Conservation (phyloP, 306 rosid genomes). For the Corylus avellana region DNA sequence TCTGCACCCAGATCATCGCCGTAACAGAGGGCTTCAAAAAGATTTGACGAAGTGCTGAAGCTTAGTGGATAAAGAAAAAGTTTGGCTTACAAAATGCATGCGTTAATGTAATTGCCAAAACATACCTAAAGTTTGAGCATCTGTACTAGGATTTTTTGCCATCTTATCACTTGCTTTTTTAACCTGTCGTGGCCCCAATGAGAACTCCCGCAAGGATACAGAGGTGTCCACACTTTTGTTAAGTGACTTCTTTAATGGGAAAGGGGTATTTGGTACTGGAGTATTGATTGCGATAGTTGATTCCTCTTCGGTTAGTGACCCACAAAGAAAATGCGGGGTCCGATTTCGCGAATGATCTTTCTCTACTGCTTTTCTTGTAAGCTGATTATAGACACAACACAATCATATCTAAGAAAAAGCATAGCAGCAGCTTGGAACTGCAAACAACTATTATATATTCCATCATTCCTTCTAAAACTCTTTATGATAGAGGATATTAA, state of each 20-base stretch:
- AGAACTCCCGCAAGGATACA: constrained; percentile 48
- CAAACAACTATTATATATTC: neutral
- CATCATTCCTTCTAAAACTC: neutral
- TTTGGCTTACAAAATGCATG: constrained; percentile 12
- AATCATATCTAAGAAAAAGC: constrained; percentile 18
- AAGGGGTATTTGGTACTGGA: constrained; percentile 45
- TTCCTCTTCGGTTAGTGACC: constrained; percentile 62
- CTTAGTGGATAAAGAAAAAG: constrained; percentile 5
- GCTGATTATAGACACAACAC: constrained; percentile 48
- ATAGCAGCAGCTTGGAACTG: neutral
- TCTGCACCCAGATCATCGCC: constrained; percentile 38
- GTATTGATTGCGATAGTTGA: constrained; percentile 58
- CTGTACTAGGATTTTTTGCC: constrained; percentile 32
- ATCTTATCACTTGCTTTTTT: constrained; percentile 31
- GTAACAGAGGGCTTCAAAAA: constrained; percentile 47
- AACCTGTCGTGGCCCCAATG: constrained; percentile 37
- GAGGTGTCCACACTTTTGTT: constrained; percentile 41
- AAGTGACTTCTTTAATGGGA: constrained; percentile 47
- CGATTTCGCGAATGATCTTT: constrained; percentile 42
- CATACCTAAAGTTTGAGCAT: constrained; percentile 53
- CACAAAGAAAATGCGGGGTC: constrained; percentile 64
- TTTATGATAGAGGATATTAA: neutral
- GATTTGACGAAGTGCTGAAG: constrained; percentile 24
- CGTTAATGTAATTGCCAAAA: constrained; percentile 13
- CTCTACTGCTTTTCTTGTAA: constrained; percentile 69